These are phyloP conservation scores for Fusarium citri DNA, from an alignment of 2,329 filamentous ascomycete genomes.

Conservation along the genomic window DNA sequence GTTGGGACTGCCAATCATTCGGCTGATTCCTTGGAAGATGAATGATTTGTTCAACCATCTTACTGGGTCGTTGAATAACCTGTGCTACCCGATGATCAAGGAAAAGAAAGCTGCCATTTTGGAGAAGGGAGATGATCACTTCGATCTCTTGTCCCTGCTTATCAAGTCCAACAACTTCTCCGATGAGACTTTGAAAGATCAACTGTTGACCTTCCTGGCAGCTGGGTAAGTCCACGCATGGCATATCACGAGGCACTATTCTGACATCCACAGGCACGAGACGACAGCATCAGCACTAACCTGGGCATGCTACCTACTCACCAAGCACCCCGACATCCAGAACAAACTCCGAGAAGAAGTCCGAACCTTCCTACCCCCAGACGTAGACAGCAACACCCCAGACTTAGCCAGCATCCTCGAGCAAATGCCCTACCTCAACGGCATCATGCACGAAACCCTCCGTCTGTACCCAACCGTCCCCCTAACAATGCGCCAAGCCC, in stretches of 20 bases:
- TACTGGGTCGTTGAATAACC: slow-evolving; percentile 15
- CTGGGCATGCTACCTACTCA: slow-evolving; percentile 38
- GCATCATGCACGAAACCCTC: slow-evolving; percentile 74
- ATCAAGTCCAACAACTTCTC: slow-evolving; percentile 65
- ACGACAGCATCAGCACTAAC: slow-evolving; percentile 39
- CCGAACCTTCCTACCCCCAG: neutral
- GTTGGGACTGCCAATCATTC: slow-evolving; percentile 13
- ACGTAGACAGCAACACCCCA: neutral
- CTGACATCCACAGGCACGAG: slow-evolving; percentile 28
- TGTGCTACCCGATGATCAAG: slow-evolving; percentile 48
- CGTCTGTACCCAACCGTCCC: slow-evolving; percentile 76
- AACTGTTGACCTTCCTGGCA: slow-evolving; percentile 67
- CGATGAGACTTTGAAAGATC: slow-evolving; percentile 63
- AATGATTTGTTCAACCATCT: slow-evolving; percentile 30
- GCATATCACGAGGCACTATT: rapidly evolving
- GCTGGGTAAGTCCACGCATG: slow-evolving; percentile 12
- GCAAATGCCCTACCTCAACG: slow-evolving; percentile 74
- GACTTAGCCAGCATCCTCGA: slow-evolving; percentile 67
- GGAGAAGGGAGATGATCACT: slow-evolving; percentile 58
- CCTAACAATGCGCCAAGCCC: slow-evolving; percentile 70
- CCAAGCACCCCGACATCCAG: slow-evolving; percentile 32
- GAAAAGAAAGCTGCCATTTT: slow-evolving; percentile 62
- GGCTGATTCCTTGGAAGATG: slow-evolving; percentile 39
- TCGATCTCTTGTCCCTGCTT: slow-evolving; percentile 73
- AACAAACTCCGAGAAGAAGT: slow-evolving; percentile 34